Conservation (phyloP, 768 basidiomycete species). For the Suillus decipiens region DNA sequence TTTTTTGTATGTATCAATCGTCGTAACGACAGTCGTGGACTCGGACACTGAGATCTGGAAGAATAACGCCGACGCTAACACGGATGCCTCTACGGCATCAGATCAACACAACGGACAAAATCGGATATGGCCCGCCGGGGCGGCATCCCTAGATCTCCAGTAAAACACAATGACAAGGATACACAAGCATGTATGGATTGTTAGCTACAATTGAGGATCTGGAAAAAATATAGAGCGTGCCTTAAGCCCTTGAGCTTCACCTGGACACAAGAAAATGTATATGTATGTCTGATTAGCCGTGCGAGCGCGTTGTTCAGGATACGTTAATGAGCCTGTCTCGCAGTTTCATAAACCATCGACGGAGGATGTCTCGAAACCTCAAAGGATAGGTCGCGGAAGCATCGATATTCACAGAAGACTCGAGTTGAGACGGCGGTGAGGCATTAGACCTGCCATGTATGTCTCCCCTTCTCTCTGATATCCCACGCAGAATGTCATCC, state of each 20-base stretch:
- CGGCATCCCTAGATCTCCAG: background rate
- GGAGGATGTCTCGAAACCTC: conserved; percentile 31
- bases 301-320: background rate
- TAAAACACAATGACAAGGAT: background rate
- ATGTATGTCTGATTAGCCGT: background rate
- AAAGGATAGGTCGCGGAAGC: conserved; percentile 7
- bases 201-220: conserved; percentile 11
- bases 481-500: conserved; percentile 50
- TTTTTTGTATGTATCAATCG: background rate
- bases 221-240: conserved; percentile 5
- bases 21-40: background rate
- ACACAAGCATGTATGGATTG: conserved; percentile 9
- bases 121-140: conserved; percentile 18
- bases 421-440: conserved; percentile 7
- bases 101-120: conserved; percentile 10
- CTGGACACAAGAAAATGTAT: background rate
- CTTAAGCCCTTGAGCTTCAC: background rate
- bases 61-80: conserved; percentile 16
- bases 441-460: background rate
- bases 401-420: conserved; percentile 15
- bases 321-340: conserved; percentile 11
- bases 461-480: conserved; percentile 31
- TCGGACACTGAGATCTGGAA: background rate
- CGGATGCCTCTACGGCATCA: conserved; percentile 28
- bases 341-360: conserved; percentile 27